These are phyloP conservation scores for Wickerhamomyces sp. DNA, from an alignment of 1,139 yeast genomes.

Conservation along the genomic window DNA sequence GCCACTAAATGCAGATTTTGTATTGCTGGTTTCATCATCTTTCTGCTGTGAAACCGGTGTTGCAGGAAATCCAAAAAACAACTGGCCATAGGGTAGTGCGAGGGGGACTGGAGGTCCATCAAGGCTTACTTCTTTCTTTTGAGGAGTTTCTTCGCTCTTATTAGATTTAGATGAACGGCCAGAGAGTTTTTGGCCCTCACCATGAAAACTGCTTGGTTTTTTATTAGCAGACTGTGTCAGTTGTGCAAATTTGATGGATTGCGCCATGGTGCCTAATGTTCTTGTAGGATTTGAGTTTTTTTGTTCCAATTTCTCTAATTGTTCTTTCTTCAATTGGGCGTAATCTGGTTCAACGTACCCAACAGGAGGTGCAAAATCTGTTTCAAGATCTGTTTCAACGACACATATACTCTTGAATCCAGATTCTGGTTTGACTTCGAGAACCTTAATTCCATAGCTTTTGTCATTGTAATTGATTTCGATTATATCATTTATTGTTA, in stretches of 20 bases:
- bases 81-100: slow-evolving; percentile 73
- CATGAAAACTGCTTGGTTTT: slow-evolving; percentile 39
- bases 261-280: slow-evolving; percentile 73
- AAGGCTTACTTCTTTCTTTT: slow-evolving; percentile 25
- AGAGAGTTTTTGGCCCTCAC: slow-evolving; percentile 70
- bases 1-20: slow-evolving; percentile 43
- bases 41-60: slow-evolving; percentile 59
- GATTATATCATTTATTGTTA: slow-evolving; percentile 80
- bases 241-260: slow-evolving; percentile 63
- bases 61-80: slow-evolving; percentile 91
- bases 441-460: slow-evolving; percentile 72
- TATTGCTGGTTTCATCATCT: slow-evolving; percentile 29
- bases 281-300: slow-evolving; percentile 29
- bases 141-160: slow-evolving; percentile 11
- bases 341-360: slow-evolving; percentile 93
- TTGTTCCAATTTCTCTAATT: slow-evolving; percentile 10
- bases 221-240: slow-evolving; percentile 41
- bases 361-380: slow-evolving; percentile 98
- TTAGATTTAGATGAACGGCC: slow-evolving; percentile 39
- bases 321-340: slow-evolving; percentile 24
- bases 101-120: slow-evolving; percentile 68
- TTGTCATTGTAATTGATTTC: slow-evolving; percentile 83
- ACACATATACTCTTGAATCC: slow-evolving; percentile 72
- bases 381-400: slow-evolving; percentile 93
- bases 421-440: slow-evolving; percentile 84